A percentile compares a stretch with the other conserved stretches of the same genome.
Evolutionary conservation across 177 flowering plant genomes (phyloP).

Genomic region (Vitis hybrid): DNA sequence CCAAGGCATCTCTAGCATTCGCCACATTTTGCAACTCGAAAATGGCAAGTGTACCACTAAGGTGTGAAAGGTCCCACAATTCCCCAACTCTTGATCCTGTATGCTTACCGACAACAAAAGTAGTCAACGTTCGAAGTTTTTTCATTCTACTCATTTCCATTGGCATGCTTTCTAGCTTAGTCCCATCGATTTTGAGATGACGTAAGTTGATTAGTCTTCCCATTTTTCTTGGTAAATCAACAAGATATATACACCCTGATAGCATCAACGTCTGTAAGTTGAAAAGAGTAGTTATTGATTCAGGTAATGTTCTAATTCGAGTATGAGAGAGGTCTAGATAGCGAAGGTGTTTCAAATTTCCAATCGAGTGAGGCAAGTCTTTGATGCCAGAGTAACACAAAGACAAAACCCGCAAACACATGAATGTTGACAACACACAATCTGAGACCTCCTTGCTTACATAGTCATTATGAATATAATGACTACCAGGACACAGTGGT

Average conservation of each 20-base stretch:
- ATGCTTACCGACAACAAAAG: neutral
- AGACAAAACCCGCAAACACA: conserved; percentile 19
- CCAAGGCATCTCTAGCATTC: conserved; percentile 16
- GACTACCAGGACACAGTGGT: too few relatives aligned
- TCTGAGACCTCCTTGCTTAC: neutral
- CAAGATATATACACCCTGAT: conserved; percentile 12
- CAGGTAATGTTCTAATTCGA: conserved; percentile 20
- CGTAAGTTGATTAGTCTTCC: conserved; percentile 11
- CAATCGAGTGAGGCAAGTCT: conserved; percentile 24
- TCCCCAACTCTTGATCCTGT: conserved; percentile 11
- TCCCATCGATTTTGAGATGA: conserved; percentile 8
- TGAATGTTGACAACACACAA: conserved; percentile 11
- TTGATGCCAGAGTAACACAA: neutral
- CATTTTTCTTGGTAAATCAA: conserved; percentile 17
- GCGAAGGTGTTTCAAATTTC: conserved; percentile 28
- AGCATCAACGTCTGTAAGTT: conserved; percentile 33
- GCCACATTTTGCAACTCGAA: conserved; percentile 18
- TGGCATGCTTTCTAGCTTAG: conserved; percentile 8
- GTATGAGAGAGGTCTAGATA: conserved; percentile 33
- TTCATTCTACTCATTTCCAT: conserved; percentile 10
- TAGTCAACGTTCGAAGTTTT: conserved; percentile 8
- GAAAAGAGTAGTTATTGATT: conserved; percentile 15
- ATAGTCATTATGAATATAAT: too few relatives aligned
- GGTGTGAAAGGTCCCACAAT: conserved; percentile 6
- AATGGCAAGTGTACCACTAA: conserved; percentile 18